These are phyloP conservation scores for Phyllosticta citriasiana DNA, from an alignment of 2,329 filamentous ascomycete genomes.

Conservation along the genomic window DNA sequence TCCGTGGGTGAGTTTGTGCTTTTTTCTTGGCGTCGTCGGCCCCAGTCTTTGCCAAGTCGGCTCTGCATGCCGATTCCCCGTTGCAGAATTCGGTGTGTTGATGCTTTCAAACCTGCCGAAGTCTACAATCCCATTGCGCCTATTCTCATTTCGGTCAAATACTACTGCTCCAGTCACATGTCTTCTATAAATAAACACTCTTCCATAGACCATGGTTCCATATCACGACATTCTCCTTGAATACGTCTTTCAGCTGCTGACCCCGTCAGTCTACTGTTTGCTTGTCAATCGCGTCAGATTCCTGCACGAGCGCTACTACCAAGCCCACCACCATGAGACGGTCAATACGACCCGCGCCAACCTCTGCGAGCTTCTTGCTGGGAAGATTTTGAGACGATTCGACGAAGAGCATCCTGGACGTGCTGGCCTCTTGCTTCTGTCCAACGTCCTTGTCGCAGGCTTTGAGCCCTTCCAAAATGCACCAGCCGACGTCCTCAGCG, in stretches of 20 bases:
- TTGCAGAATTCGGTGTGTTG: not conserved
- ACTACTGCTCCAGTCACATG: not conserved
- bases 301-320: constrained; percentile 63
- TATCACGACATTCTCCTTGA: not conserved
- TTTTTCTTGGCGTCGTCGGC: not conserved
- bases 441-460: constrained; percentile 71
- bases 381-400: constrained; percentile 65
- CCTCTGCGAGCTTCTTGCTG: constrained; percentile 71
- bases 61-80: not conserved
- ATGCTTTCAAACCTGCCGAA: not conserved
- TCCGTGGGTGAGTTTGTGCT: constrained; percentile 50
- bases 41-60: not conserved
- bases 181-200: not conserved
- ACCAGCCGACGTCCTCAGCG: constrained; percentile 53
- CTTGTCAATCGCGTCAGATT: constrained; percentile 76
- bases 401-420: constrained; percentile 66
- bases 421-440: constrained; percentile 60
- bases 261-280: constrained; percentile 60
- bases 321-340: constrained; percentile 63
- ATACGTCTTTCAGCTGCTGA: not conserved
- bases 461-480: constrained; percentile 83
- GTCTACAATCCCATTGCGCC: not conserved
- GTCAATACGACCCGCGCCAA: constrained; percentile 69
- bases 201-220: not conserved
- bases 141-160: not conserved